phyloP scores from a whole-genome alignment of 116 monocot genomes.

The Posidonia oceanica region DNA sequence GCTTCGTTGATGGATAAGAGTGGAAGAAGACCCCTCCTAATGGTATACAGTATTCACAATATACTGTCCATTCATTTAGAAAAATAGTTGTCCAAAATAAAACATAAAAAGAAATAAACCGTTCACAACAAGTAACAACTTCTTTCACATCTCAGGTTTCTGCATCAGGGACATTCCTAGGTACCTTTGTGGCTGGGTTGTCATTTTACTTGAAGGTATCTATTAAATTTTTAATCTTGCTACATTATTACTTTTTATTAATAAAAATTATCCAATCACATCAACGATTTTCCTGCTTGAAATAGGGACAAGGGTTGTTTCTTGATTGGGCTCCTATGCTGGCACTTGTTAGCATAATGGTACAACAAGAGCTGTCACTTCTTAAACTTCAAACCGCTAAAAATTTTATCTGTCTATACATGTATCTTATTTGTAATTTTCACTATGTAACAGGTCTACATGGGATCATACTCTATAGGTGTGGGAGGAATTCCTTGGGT shows the following conservation, averaged over 20 bases:
- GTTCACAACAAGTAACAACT: not conserved
- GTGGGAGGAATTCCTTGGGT: constrained; percentile 82
- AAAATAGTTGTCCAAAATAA: too few relatives aligned
- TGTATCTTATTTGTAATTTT: not conserved
- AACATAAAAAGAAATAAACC: not conserved
- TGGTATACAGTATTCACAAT: constrained; percentile 17
- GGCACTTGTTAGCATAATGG: constrained; percentile 41
- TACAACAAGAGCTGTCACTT: not conserved
- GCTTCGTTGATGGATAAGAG: constrained; percentile 59
- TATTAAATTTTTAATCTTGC: not conserved
- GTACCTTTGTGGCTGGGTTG: constrained; percentile 30
- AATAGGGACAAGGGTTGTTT: constrained; percentile 31
- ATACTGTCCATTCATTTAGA: too few relatives aligned
- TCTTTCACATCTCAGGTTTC: constrained; percentile 35
- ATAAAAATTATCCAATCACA: not conserved
- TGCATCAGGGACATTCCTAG: constrained; percentile 45
- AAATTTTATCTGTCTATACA: not conserved
- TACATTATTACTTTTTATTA: too few relatives aligned
- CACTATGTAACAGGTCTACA: constrained; percentile 25
- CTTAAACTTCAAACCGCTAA: too few relatives aligned
- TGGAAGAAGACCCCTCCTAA: constrained; percentile 54
- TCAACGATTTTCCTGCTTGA: not conserved
- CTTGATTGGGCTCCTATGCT: constrained; percentile 27
- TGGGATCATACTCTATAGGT: constrained; percentile 47
- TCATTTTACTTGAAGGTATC: constrained; percentile 56